Evolutionary conservation across 139 green algal genomes (phyloP), one percentile per base, ranked within the genome.

Genomic region (Coelastrella sp.): DNA sequence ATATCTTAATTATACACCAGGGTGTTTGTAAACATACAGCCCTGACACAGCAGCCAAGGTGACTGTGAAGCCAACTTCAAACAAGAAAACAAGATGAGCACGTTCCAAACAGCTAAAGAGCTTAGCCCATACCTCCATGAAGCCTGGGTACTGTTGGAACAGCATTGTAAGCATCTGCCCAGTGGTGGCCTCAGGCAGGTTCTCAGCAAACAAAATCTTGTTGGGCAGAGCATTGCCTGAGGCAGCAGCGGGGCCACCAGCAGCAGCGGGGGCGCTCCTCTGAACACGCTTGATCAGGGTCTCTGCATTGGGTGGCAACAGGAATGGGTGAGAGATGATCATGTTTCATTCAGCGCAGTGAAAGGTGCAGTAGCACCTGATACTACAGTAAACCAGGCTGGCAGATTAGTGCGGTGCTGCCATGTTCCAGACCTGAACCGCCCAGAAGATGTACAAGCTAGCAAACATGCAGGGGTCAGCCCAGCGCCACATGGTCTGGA

Each of bases 121-220:
- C 68, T 76, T 76, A 16, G 8, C 57, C n/a, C n/a, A 17, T 86
- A 98, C 98, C 92, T 99, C 97, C 90, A 95, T 94, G 93, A 98
- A 98, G 19, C 97, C 96, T n/a, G 94, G 94, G 88, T 98, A 99
- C 92, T 99, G 97, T 92, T 98, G 92, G 95, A 99, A 99, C 2
- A 99, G 95, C 94, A 98, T 96, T 23, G 90, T 80, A 4, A 99
- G 93, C 97, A 99, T 99, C 66, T 90, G 83, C 65, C 95, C 94
- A 59, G 94, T 99, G 64, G 96, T 97, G 19, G 94, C 94, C 82
- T 96, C 92, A 5, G 98, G 98, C 83, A 99, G 92, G 87, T 98
- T 97, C 88, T 99, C 94, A 74, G 99, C 95, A 88, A 99, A 99
- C 66, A 99, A 93, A 81, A 98, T 98, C 78, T 97, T 97, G 96